Evolutionary conservation across 1,139 yeast species (phyloP).

Genomic region (Candida sp.): DNA sequence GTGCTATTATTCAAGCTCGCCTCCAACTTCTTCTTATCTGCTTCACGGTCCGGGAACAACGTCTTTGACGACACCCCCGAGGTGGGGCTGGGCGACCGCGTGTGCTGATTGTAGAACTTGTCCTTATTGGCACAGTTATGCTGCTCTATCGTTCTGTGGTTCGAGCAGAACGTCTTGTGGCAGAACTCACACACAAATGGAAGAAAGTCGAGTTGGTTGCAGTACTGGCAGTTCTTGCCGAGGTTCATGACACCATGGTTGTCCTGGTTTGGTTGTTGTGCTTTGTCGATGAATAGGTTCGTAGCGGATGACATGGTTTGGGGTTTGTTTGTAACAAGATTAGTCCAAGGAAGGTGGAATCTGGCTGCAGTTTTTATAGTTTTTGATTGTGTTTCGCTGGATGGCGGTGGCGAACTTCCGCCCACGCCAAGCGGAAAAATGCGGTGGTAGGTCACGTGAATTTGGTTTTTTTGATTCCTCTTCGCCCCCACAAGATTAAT

Average conservation of each 20-base stretch:
- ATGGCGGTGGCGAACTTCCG: conserved; percentile 20
- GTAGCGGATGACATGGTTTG: conserved; percentile 16
- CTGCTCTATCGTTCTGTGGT: conserved; percentile 53
- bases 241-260: conserved; percentile 63
- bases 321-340: no score
- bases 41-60: conserved; percentile 61
- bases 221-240: conserved; percentile 68
- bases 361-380: conserved; percentile 1
- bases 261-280: conserved; percentile 27
- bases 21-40: conserved; percentile 44
- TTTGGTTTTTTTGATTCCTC: not conserved
- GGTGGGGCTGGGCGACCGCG: conserved; percentile 12
- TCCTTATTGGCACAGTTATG: conserved; percentile 47
- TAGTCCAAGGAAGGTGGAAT: not conserved
- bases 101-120: conserved; percentile 17
- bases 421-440: not conserved
- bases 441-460: not conserved
- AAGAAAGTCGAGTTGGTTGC: conserved; percentile 68
- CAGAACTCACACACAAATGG: conserved; percentile 71
- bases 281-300: conserved; percentile 21
- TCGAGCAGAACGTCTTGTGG: conserved; percentile 56
- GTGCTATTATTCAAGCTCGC: conserved; percentile 26
- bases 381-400: not conserved
- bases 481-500: not conserved
- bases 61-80: conserved; percentile 36